Percentiles rank a stretch among this genome's conserved stretches.
These are phyloP conservation scores for Annulohypoxylon nitens DNA, from an alignment of 495 filamentous ascomycete species.

Conservation along the genomic window DNA sequence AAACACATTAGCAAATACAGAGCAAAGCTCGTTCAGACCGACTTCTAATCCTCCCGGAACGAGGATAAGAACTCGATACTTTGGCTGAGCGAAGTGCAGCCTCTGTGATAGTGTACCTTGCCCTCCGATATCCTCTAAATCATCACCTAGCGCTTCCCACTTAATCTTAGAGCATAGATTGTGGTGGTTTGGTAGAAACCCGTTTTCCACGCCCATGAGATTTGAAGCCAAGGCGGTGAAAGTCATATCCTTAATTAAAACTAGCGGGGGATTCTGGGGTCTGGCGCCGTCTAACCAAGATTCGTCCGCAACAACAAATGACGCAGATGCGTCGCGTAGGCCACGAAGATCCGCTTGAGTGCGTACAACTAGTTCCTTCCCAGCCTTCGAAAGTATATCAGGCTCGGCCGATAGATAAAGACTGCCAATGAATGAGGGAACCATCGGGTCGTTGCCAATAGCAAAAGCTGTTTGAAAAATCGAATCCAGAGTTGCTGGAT, in stretches of 20 bases:
- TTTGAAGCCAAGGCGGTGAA: slow-evolving; percentile 31
- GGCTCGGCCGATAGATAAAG: slow-evolving; percentile 37
- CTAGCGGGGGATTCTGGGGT: slow-evolving; percentile 2
- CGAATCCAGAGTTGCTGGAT: slow-evolving; percentile 57
- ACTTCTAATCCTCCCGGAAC: slow-evolving; percentile 7
- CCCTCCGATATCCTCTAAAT: not conserved
- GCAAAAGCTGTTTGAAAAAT: slow-evolving; percentile 49
- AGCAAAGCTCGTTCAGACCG: slow-evolving; percentile 1
- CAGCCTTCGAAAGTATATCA: slow-evolving; percentile 17
- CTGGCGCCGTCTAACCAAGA: slow-evolving; percentile 25
- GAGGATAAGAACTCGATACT: slow-evolving; percentile 24
- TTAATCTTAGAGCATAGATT: slow-evolving; percentile 49
- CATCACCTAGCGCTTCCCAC: slow-evolving; percentile 46
- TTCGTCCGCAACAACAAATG: slow-evolving; percentile 30
- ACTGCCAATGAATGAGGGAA: slow-evolving; percentile 44
- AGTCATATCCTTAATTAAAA: slow-evolving; percentile 39
- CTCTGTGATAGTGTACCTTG: not conserved
- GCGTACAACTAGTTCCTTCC: slow-evolving; percentile 17
- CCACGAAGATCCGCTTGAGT: slow-evolving; percentile 26
- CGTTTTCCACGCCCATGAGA: slow-evolving; percentile 12
- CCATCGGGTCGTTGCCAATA: slow-evolving; percentile 39
- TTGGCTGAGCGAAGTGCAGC: not conserved
- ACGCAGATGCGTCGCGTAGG: slow-evolving; percentile 29
- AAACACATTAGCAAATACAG: slow-evolving; percentile 7
- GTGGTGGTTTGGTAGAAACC: slow-evolving; percentile 51